Evolutionary conservation across 106 monocot species (phyloP).

Genomic region (Allium cepa): DNA sequence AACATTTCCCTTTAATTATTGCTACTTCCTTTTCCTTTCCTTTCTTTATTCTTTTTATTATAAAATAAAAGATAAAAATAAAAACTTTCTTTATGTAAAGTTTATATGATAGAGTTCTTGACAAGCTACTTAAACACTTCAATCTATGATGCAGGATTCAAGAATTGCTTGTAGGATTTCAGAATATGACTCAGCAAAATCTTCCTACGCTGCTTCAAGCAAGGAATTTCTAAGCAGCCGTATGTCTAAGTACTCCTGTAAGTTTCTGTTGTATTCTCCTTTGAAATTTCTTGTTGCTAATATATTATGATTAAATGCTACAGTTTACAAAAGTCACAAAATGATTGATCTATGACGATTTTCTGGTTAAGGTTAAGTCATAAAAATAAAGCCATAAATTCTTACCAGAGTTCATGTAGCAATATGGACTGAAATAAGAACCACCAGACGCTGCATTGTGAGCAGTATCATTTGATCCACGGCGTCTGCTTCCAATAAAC

Average conservation of each 20-base stretch:
- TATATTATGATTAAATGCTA: not conserved
- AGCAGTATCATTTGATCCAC: not conserved
- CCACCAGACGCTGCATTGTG: not conserved
- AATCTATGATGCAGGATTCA: too few species aligned
- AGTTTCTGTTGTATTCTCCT: not conserved
- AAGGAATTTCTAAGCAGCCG: not conserved
- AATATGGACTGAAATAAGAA: not conserved
- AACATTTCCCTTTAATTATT: too few species aligned
- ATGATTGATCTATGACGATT: not conserved
- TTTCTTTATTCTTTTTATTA: too few species aligned
- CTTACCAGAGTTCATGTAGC: conserved; percentile 10
- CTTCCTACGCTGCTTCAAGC: too few species aligned
- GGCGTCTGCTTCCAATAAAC: conserved; percentile 25
- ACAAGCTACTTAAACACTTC: too few species aligned
- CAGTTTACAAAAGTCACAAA: not conserved
- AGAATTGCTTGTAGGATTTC: too few species aligned
- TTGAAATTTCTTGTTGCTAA: not conserved
- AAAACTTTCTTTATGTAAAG: too few species aligned
- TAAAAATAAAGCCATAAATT: too few species aligned
- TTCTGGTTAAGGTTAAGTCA: conserved; percentile 12
- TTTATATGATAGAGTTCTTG: too few species aligned
- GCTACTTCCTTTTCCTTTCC: too few species aligned
- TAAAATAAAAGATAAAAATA: too few species aligned
- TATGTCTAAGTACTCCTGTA: not conserved
- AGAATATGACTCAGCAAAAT: too few species aligned